These are phyloP conservation scores for Melanomma pulvis-pyrius DNA, from an alignment of 495 filamentous ascomycete genomes.

Conservation along the genomic window DNA sequence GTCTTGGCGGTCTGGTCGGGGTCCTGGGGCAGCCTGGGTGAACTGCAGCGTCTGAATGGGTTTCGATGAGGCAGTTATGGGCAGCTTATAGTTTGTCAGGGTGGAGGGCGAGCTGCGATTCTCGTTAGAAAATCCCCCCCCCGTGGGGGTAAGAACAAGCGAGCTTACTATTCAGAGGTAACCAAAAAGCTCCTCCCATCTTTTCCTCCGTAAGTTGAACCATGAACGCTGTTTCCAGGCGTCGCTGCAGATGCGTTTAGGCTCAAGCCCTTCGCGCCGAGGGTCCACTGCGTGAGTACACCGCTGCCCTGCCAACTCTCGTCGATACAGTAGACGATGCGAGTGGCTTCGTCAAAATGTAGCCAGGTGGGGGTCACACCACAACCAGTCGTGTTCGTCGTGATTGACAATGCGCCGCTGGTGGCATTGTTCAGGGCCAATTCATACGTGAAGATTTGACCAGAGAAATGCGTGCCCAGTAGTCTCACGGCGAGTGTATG, in stretches of 20 bases:
- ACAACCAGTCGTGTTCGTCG: constrained; percentile 12
- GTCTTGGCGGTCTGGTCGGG: constrained; percentile 59
- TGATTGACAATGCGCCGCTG: not conserved
- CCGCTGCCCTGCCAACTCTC: constrained; percentile 23
- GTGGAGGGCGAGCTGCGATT: constrained; percentile 19
- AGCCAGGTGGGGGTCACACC: constrained; percentile 29
- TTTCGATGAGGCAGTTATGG: constrained; percentile 33
- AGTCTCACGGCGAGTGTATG: constrained; percentile 15
- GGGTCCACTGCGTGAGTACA: not conserved
- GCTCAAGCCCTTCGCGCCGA: not conserved
- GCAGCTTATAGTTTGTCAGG: constrained; percentile 26
- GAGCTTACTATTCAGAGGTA: constrained; percentile 45
- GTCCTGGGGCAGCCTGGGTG: constrained; percentile 53
- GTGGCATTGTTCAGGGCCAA: constrained; percentile 1
- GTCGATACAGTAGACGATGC: constrained; percentile 30
- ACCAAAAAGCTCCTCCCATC: constrained; percentile 31
- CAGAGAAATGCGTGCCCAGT: constrained; percentile 25
- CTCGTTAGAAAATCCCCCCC: not conserved
- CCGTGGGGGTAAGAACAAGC: not conserved
- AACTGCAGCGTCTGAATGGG: constrained; percentile 45
- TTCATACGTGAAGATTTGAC: constrained; percentile 11
- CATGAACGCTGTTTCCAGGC: constrained; percentile 18
- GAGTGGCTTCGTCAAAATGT: constrained; percentile 4
- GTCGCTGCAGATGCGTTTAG: not conserved
- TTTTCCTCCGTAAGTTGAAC: constrained; percentile 10